These are phyloP conservation scores for Pythium apleroticum DNA, from an alignment of 352 stramenopile genomes.

Conservation along the genomic window DNA sequence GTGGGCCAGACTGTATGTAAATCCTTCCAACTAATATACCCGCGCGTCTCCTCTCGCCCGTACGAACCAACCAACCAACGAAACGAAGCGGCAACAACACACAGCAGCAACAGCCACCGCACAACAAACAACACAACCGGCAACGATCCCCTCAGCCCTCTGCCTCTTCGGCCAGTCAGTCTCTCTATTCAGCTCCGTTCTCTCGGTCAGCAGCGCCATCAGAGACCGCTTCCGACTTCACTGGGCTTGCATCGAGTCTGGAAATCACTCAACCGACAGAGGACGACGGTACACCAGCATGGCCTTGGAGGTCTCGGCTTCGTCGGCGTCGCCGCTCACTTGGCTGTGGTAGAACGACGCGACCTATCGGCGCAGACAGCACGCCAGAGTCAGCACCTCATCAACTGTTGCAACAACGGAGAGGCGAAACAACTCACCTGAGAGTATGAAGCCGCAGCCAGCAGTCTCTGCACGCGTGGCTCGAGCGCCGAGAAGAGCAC, in stretches of 20 bases:
- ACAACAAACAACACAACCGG: background rate
- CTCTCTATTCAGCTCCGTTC: background rate
- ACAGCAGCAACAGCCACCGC: background rate
- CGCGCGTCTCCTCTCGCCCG: constrained; percentile 26
- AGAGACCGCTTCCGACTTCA: too few relatives aligned
- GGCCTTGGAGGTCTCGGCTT: constrained; percentile 45
- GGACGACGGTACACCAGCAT: constrained; percentile 70
- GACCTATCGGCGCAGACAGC: constrained; percentile 27
- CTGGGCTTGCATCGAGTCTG: too few relatives aligned
- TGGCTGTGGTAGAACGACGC: constrained; percentile 71
- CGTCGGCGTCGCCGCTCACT: constrained; percentile 67
- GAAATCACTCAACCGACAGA: background rate
- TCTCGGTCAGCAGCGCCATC: too few relatives aligned
- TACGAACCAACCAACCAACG: constrained; percentile 14
- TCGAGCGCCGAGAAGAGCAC: constrained; percentile 65
- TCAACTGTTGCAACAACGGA: background rate
- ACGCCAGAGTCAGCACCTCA: too few relatives aligned
- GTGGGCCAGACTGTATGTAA: constrained; percentile 30
- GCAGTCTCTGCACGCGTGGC: constrained; percentile 45
- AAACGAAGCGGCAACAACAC: background rate
- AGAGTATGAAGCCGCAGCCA: constrained; percentile 39
- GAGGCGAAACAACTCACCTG: constrained; percentile 32
- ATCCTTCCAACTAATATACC: constrained; percentile 29
- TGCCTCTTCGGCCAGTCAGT: too few relatives aligned
- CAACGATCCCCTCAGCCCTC: too few relatives aligned